Evolutionary conservation across 2,329 filamentous ascomycete genomes (phyloP).

Genomic region (Ascochyta clinopodiicola): DNA sequence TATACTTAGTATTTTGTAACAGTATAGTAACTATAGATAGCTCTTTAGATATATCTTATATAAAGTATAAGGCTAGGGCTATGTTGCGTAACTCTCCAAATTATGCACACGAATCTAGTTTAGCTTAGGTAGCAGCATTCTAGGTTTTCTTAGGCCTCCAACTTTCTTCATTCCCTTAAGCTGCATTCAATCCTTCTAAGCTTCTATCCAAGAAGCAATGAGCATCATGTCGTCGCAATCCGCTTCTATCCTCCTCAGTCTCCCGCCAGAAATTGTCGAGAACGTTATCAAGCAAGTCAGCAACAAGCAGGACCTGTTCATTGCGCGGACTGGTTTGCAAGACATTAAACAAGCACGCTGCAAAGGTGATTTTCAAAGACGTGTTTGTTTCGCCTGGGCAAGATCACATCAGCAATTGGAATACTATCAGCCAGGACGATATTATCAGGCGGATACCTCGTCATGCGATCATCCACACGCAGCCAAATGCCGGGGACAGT

Average conservation of each 20-base stretch:
- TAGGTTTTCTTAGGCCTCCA: too few species aligned
- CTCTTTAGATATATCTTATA: too few species aligned
- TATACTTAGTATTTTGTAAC: too few species aligned
- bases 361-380: not conserved
- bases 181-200: not conserved
- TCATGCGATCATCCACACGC: conserved; percentile 11
- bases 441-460: conserved; percentile 7
- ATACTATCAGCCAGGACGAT: conserved; percentile 6
- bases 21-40: too few species aligned
- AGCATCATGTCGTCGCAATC: not conserved
- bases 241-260: not conserved
- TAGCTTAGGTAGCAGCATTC: too few species aligned
- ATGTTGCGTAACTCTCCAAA: too few species aligned
- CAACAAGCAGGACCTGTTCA: not conserved
- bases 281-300: not conserved
- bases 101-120: too few species aligned
- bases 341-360: not conserved
- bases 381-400: not conserved
- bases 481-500: not conserved
- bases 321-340: not conserved
- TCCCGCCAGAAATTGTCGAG: not conserved
- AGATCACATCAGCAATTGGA: conserved; percentile 25
- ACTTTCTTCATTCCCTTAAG: too few species aligned
- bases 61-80: too few species aligned
- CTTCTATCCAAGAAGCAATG: not conserved